Evolutionary conservation across 2,329 filamentous ascomycete species (phyloP).

Genomic region (Zymoseptoria pseudotritici): DNA sequence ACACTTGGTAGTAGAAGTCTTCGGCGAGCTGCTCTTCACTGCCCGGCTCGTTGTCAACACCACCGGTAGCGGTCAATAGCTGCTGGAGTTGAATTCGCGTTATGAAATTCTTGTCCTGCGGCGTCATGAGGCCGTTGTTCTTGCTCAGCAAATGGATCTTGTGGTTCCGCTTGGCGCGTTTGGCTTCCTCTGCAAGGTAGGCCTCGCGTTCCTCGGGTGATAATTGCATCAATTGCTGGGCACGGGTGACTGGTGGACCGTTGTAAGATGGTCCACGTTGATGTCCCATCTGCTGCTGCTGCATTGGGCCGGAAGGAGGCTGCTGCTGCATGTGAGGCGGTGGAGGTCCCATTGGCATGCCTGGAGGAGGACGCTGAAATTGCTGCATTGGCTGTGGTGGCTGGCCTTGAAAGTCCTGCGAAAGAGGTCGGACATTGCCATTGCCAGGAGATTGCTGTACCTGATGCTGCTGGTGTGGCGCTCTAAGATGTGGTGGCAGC

Average conservation of each 20-base stretch:
- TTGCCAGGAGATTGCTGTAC: slow-evolving; percentile 24
- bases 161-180: slow-evolving; percentile 92
- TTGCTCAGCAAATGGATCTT: slow-evolving; percentile 92
- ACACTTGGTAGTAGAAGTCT: slow-evolving; percentile 98
- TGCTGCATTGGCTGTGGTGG: slow-evolving; percentile 20
- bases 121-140: slow-evolving; percentile 96
- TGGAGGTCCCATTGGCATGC: slow-evolving; percentile 16
- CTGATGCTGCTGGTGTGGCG: slow-evolving; percentile 33
- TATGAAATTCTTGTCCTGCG: slow-evolving; percentile 98
- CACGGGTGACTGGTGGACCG: slow-evolving; percentile 54
- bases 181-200: slow-evolving; percentile 84
- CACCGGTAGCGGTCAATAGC: slow-evolving; percentile 84
- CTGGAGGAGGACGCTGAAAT: slow-evolving; percentile 19
- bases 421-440: slow-evolving; percentile 15
- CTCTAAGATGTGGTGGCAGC: slow-evolving; percentile 27
- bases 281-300: slow-evolving; percentile 23
- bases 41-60: slow-evolving; percentile 64
- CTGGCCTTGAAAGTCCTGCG: slow-evolving; percentile 20
- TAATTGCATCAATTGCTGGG: slow-evolving; percentile 67
- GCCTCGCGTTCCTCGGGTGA: slow-evolving; percentile 77
- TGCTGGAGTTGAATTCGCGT: slow-evolving; percentile 96
- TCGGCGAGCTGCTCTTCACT: slow-evolving; percentile 76
- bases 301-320: slow-evolving; percentile 28
- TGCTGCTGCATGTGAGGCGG: slow-evolving; percentile 21
- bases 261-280: slow-evolving; percentile 43